Evolutionary conservation across 345 rosid genomes (phyloP).

Genomic region (Arabidopsis thaliana): DNA sequence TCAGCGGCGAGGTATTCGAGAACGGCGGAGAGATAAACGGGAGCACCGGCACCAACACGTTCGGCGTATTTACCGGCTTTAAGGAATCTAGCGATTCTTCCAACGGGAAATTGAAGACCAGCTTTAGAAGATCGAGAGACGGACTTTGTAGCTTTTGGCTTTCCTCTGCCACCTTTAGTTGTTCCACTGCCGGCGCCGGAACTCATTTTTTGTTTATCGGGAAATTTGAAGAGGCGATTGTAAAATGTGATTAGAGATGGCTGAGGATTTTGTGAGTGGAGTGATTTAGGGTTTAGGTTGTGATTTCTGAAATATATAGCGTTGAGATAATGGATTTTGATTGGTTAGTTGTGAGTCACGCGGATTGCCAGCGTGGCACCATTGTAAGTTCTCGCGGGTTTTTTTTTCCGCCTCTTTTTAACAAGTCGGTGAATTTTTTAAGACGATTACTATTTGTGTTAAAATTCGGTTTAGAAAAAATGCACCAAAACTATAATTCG

Average conservation of each 20-base stretch:
- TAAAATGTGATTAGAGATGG: not conserved
- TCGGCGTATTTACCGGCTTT: conserved; percentile 70
- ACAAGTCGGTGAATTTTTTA: not conserved
- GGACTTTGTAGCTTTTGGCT: conserved; percentile 57
- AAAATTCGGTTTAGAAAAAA: no score
- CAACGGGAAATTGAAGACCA: conserved; percentile 75
- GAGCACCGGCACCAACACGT: conserved; percentile 74
- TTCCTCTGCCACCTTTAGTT: conserved; percentile 52
- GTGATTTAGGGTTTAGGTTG: not conserved
- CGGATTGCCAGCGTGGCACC: conserved; percentile 34
- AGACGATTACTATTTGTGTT: no score
- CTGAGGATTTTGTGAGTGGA: not conserved
- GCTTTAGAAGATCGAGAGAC: conserved; percentile 70
- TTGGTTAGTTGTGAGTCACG: not conserved
- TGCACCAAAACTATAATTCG: no score
- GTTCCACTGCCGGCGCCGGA: conserved; percentile 33
- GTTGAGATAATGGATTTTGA: not conserved
- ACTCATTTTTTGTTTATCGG: conserved; percentile 23
- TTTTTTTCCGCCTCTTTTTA: not conserved
- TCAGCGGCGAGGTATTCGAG: conserved; percentile 86
- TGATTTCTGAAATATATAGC: not conserved
- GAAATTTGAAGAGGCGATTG: not conserved
- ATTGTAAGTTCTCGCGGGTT: not conserved
- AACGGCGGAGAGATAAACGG: conserved; percentile 85
- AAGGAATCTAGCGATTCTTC: conserved; percentile 71